phyloP scores from a whole-genome alignment of 176 grass and related monocot species.

The Neostapfia colusana region DNA sequence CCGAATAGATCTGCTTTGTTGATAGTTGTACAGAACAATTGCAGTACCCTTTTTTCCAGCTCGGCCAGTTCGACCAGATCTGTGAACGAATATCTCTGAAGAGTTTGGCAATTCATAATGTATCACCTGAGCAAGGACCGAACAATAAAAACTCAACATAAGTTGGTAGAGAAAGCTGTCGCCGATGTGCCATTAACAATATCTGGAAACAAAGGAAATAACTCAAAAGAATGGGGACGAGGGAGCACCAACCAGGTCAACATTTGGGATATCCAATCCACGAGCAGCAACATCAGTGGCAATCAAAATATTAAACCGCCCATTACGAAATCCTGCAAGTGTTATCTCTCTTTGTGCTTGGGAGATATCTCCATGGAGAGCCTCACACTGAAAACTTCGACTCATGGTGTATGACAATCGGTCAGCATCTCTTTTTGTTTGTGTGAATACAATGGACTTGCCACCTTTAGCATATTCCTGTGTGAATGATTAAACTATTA shows the following conservation, averaged over 20 bases:
- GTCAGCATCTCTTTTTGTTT: slow-evolving; percentile 89
- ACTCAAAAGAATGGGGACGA: slow-evolving; percentile 9
- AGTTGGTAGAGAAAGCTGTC: neutral
- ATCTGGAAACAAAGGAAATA: neutral
- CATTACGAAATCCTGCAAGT: slow-evolving; percentile 75
- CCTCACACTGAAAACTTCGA: slow-evolving; percentile 62
- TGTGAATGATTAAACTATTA: slow-evolving; percentile 6
- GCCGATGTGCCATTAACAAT: neutral
- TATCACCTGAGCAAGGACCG: slow-evolving; percentile 51
- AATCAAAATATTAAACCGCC: slow-evolving; percentile 74
- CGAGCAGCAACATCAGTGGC: slow-evolving; percentile 95
- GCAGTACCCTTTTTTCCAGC: slow-evolving; percentile 93
- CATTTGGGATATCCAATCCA: slow-evolving; percentile 97
- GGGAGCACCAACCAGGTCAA: slow-evolving; percentile 70
- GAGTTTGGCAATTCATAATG: slow-evolving; percentile 92
- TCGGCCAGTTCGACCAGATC: slow-evolving; percentile 87
- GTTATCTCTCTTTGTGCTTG: slow-evolving; percentile 82
- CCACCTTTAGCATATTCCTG: slow-evolving; percentile 90
- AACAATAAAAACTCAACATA: neutral
- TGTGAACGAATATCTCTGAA: slow-evolving; percentile 88
- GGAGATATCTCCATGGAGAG: slow-evolving; percentile 87
- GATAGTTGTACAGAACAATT: slow-evolving; percentile 65
- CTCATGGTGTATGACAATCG: slow-evolving; percentile 60
- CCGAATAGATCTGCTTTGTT: slow-evolving; percentile 65
- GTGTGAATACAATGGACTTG: slow-evolving; percentile 90